phyloP scores from a whole-genome alignment of 2,329 filamentous ascomycete genomes.

The Scedosporium minutisporum region DNA sequence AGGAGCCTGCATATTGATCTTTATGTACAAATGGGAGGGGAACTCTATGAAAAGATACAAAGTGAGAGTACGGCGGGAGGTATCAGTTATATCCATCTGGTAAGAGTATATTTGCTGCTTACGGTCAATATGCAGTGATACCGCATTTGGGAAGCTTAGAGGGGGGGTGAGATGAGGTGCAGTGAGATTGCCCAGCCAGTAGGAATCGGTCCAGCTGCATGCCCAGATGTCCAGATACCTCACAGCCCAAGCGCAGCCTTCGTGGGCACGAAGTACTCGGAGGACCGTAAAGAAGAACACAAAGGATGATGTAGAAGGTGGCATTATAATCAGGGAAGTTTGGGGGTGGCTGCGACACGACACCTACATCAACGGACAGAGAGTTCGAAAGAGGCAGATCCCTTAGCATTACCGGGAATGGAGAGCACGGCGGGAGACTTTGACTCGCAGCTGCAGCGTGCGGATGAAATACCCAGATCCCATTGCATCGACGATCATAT shows the following conservation, averaged over 20 bases:
- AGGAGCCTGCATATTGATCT: too few species aligned
- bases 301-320: not conserved
- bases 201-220: too few species aligned
- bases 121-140: conserved; percentile 3
- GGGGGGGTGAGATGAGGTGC: not conserved
- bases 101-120: not conserved
- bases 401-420: not conserved
- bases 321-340: not conserved
- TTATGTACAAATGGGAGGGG: not conserved
- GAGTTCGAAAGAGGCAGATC: too few species aligned
- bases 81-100: not conserved
- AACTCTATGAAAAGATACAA: not conserved
- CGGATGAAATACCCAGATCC: too few species aligned
- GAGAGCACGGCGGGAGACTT: not conserved
- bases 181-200: not conserved
- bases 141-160: not conserved
- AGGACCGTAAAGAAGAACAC: not conserved
- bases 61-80: not conserved
- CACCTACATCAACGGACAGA: not conserved
- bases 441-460: not conserved
- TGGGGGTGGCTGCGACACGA: not conserved
- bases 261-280: too few species aligned
- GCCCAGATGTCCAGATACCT: too few species aligned
- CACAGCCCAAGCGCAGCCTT: too few species aligned
- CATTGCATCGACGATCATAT: too few species aligned